These are phyloP conservation scores for Vicia faba DNA, from an alignment of 306 rosid species.

Conservation along the genomic window DNA sequence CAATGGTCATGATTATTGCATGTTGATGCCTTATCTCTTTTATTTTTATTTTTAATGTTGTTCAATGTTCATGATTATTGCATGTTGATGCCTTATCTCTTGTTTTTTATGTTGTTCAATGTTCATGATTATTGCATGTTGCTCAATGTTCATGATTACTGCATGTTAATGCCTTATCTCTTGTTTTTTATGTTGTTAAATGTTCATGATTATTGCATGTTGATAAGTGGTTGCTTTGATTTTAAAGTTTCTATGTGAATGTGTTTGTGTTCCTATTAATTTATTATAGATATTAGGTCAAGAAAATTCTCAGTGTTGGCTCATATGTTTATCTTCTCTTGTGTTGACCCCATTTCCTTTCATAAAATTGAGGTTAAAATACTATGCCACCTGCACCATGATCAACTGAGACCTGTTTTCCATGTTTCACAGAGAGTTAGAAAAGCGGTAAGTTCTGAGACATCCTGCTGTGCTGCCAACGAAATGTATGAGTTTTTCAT, in stretches of 20 bases:
- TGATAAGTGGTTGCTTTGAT: slow-evolving; percentile 9
- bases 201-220: not conserved
- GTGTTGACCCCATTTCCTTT: slow-evolving; percentile 39
- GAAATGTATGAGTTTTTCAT: not conserved
- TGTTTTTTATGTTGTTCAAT: not conserved
- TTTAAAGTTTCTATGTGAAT: not conserved
- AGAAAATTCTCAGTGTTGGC: not conserved
- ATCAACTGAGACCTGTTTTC: slow-evolving; percentile 86
- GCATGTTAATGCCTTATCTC: not conserved
- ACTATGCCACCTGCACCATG: slow-evolving; percentile 89
- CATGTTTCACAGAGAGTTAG: slow-evolving; percentile 84
- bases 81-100: not conserved
- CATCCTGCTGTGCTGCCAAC: slow-evolving; percentile 9
- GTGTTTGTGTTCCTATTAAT: slow-evolving; percentile 4
- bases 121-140: not conserved
- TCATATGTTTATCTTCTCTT: slow-evolving; percentile 3
- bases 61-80: not conserved
- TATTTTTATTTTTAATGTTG: not conserved
- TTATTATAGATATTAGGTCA: not conserved
- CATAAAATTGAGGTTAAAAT: slow-evolving; percentile 65
- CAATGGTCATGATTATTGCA: not conserved
- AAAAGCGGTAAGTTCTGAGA: slow-evolving; percentile 71
- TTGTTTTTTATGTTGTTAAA: not conserved
- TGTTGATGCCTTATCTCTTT: not conserved
- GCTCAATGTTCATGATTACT: too few species aligned